These are phyloP conservation scores for Neonectria magnoliae DNA, from an alignment of 2,329 filamentous ascomycete genomes.

Conservation along the genomic window DNA sequence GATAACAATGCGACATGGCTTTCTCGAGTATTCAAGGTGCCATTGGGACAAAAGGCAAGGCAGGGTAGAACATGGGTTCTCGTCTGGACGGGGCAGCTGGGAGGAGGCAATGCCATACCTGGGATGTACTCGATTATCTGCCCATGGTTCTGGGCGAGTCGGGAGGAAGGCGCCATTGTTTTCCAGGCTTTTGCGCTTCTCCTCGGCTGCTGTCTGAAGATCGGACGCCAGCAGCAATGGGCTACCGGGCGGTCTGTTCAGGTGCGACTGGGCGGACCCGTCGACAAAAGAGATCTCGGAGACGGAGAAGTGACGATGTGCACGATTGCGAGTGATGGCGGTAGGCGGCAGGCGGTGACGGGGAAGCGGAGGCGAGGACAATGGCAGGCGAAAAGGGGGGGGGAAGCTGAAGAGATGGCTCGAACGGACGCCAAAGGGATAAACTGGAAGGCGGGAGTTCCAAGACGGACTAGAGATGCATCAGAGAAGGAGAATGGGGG, in stretches of 20 bases:
- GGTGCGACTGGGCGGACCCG: slow-evolving; percentile 9
- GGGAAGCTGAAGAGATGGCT: slow-evolving; percentile 15
- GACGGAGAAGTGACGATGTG: slow-evolving; percentile 25
- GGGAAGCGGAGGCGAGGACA: slow-evolving; percentile 9
- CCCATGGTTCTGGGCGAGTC: slow-evolving; percentile 71
- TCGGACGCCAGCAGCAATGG: slow-evolving; percentile 1
- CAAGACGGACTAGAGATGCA: slow-evolving; percentile 33
- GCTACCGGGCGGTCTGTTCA: slow-evolving; percentile 10
- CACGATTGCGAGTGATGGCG: slow-evolving; percentile 16
- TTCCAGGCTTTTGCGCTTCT: slow-evolving; percentile 41
- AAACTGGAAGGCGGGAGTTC: slow-evolving; percentile 24
- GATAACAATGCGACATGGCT: slow-evolving; percentile 48
- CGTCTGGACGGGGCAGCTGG: background rate
- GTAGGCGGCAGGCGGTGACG: slow-evolving; percentile 39
- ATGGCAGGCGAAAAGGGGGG: slow-evolving; percentile 27
- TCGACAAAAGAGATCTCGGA: background rate
- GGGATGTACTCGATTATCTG: slow-evolving; percentile 97
- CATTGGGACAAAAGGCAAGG: slow-evolving; percentile 25
- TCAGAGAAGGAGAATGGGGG: slow-evolving; percentile 28
- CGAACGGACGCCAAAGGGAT: slow-evolving; percentile 20
- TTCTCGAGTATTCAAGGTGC: slow-evolving; percentile 17
- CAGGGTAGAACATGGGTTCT: slow-evolving; percentile 11
- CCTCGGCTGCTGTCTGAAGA: slow-evolving; percentile 8
- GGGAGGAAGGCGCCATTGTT: slow-evolving; percentile 62
- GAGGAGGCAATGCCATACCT: slow-evolving; percentile 66